These are phyloP conservation scores for Soucietia sequanensis DNA, from an alignment of 805 yeast genomes.

Conservation along the genomic window DNA sequence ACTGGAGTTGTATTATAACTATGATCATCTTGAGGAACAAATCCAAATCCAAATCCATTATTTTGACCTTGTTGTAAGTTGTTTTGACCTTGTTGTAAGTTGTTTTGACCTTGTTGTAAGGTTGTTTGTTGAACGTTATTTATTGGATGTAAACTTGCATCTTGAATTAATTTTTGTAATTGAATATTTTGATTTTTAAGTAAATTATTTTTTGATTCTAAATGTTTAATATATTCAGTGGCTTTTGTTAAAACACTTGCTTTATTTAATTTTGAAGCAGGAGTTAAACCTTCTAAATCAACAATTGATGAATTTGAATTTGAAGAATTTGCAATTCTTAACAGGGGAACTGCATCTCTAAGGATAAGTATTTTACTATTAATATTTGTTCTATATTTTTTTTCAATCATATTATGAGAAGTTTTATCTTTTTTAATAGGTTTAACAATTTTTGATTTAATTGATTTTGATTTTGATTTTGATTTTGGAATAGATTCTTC, in stretches of 20 bases:
- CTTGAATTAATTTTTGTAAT: conserved; percentile 35
- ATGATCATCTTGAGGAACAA: conserved; percentile 12
- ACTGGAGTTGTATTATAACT: conserved; percentile 17
- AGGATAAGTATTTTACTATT: conserved; percentile 67
- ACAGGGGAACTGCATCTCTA: conserved; percentile 75
- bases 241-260: conserved; percentile 76
- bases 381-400: conserved; percentile 75
- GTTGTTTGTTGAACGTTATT: conserved; percentile 5
- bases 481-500: too few species aligned
- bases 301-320: conserved; percentile 38
- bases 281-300: conserved; percentile 69
- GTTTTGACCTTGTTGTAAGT: conserved; percentile 13
- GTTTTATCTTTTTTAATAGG: conserved; percentile 56
- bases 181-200: conserved; percentile 47
- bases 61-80: conserved; percentile 14
- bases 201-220: conserved; percentile 58
- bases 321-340: conserved; percentile 55
- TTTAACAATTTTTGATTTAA: conserved; percentile 30
- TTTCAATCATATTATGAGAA: conserved; percentile 78
- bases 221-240: conserved; percentile 72
- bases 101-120: conserved; percentile 12
- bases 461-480: not conserved
- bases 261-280: conserved; percentile 74
- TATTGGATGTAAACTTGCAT: conserved; percentile 22
- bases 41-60: conserved; percentile 14